These are phyloP conservation scores for Aspergillus sp. DNA, from an alignment of 2,329 filamentous ascomycete genomes.

Conservation along the genomic window DNA sequence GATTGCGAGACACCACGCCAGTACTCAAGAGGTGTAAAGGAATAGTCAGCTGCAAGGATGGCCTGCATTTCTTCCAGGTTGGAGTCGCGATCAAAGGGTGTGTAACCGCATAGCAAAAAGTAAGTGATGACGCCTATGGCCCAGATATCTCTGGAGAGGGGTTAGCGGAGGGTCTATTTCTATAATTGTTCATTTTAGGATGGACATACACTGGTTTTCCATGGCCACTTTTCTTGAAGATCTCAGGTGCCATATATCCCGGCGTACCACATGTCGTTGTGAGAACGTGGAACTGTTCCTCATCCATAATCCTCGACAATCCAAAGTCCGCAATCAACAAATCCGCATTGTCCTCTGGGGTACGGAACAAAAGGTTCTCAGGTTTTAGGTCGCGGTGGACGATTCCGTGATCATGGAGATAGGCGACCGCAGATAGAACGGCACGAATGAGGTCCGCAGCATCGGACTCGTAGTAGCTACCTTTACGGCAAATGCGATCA, in stretches of 20 bases:
- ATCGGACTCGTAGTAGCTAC: constrained; percentile 96
- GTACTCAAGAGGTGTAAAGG: constrained; percentile 89
- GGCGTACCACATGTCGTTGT: constrained; percentile 97
- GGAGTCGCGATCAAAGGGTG: constrained; percentile 92
- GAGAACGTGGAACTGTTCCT: constrained; percentile 94
- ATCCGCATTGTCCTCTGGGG: constrained; percentile 95
- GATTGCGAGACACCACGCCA: constrained; percentile 87
- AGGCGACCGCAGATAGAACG: constrained; percentile 93
- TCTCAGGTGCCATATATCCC: constrained; percentile 98
- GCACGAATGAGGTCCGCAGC: constrained; percentile 92
- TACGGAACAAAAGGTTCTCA: constrained; percentile 93
- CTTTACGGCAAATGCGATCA: constrained; percentile 97
- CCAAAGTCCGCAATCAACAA: constrained; percentile 96
- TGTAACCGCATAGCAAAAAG: constrained; percentile 96
- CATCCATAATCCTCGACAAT: constrained; percentile 94
- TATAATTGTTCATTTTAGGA: neutral
- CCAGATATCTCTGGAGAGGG: constrained; percentile 70
- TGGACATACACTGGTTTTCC: constrained; percentile 80
- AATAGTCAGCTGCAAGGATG: constrained; percentile 93
- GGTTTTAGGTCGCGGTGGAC: constrained; percentile 97
- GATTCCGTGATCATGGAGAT: constrained; percentile 97
- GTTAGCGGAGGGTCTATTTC: too few species aligned
- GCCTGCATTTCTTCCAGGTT: constrained; percentile 99
- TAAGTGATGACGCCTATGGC: constrained; percentile 98
- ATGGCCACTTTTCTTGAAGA: constrained; percentile 97